phyloP scores from a whole-genome alignment of 192 early-diverging fungal genomes.

The Jimgerdemannia lactiflua region DNA sequence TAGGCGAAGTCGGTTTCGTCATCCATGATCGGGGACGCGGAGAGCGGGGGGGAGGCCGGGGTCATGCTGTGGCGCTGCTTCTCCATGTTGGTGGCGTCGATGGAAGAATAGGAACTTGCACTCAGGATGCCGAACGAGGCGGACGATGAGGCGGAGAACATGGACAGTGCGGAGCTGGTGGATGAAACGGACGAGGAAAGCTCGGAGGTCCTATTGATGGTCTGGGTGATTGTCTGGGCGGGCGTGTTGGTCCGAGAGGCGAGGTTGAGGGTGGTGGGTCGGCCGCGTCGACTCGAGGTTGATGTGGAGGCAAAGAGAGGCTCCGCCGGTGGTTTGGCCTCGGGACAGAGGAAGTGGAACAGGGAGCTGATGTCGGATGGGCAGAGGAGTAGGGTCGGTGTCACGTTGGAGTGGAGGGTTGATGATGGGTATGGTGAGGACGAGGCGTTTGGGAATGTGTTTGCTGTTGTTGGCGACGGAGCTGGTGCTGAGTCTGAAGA shows the following conservation, averaged over 20 bases:
- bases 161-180: background rate
- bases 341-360: constrained; percentile 33
- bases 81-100: background rate
- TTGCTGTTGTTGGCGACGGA: background rate
- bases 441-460: background rate
- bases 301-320: constrained; percentile 11
- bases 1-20: constrained; percentile 1
- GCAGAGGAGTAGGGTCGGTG: constrained; percentile 28
- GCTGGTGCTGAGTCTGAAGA: background rate
- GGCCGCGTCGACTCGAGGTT: constrained; percentile 18
- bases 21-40: background rate
- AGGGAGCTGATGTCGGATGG: constrained; percentile 37
- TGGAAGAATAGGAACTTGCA: background rate
- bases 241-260: background rate
- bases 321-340: constrained; percentile 7
- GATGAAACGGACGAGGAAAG: background rate
- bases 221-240: background rate
- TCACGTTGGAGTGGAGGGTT: constrained; percentile 7
- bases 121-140: background rate
- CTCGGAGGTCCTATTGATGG: background rate
- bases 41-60: background rate
- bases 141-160: background rate
- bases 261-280: constrained; percentile 14
- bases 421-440: background rate
- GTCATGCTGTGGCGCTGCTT: background rate